phyloP scores from a whole-genome alignment of 257 asterid genomes.

The Eucommia ulmoides region DNA sequence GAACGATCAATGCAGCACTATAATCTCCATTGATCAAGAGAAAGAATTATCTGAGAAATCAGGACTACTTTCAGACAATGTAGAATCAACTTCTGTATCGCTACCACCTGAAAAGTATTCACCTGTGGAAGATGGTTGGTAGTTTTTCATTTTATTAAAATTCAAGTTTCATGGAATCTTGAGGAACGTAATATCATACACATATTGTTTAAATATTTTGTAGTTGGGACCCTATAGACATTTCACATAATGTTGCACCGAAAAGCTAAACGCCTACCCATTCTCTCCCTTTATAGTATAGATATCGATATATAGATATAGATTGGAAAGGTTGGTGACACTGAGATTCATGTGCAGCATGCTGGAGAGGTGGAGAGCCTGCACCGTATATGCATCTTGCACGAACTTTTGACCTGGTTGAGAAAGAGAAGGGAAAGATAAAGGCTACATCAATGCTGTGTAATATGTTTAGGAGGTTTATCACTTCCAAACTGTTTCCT shows the following conservation, averaged over 20 bases:
- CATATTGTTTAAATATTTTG: too few species aligned
- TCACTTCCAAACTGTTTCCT: too few species aligned
- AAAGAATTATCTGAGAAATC: constrained; percentile 18
- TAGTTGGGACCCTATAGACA: too few species aligned
- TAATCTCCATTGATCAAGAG: constrained; percentile 21
- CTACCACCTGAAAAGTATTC: constrained; percentile 60
- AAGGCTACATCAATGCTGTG: constrained; percentile 75
- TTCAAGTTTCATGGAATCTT: too few species aligned
- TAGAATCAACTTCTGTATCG: constrained; percentile 32
- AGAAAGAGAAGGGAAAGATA: constrained; percentile 81
- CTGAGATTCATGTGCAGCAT: constrained; percentile 47
- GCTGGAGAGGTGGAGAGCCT: constrained; percentile 79
- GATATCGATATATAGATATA: too few species aligned
- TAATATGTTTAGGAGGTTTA: constrained; percentile 93
- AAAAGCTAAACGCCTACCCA: too few species aligned
- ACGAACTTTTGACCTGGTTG: constrained; percentile 72
- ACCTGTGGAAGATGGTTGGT: constrained; percentile 72
- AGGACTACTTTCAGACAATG: constrained; percentile 19
- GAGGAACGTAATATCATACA: too few species aligned
- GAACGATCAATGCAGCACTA: constrained; percentile 20
- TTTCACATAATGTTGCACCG: too few species aligned
- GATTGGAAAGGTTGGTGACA: constrained; percentile 7
- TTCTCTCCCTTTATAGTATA: too few species aligned
- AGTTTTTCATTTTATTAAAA: constrained; percentile 7
- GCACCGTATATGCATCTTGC: constrained; percentile 83